phyloP scores from a whole-genome alignment of 805 yeast species.

The Zygoascus flipseniorum region DNA sequence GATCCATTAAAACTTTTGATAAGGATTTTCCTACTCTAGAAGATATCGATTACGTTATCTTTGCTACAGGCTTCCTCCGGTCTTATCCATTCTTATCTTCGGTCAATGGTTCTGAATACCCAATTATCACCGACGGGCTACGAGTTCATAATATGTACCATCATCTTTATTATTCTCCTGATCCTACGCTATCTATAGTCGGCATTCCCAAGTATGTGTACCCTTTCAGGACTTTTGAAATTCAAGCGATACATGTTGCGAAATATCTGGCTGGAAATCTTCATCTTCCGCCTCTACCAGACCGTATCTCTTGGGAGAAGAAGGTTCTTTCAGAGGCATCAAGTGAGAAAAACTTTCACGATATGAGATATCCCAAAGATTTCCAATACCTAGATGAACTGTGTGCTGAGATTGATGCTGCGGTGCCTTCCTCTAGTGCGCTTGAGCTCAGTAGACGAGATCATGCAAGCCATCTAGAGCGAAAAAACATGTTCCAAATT shows the following conservation, averaged over 20 bases:
- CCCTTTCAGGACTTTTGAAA: constrained; percentile 8
- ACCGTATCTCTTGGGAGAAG: constrained; percentile 7
- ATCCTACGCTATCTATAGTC: constrained; percentile 56
- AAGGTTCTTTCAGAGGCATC: background rate
- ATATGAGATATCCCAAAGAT: background rate
- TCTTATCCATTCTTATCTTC: constrained; percentile 52
- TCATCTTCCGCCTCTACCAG: constrained; percentile 5
- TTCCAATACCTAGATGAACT: constrained; percentile 1
- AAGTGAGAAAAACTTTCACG: constrained; percentile 1
- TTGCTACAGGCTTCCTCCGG: constrained; percentile 70
- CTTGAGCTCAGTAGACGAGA: background rate
- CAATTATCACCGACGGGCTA: constrained; percentile 38
- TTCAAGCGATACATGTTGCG: constrained; percentile 12
- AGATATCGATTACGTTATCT: constrained; percentile 50
- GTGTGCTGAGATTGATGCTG: background rate
- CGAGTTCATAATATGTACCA: constrained; percentile 47
- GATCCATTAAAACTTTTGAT: constrained; percentile 9
- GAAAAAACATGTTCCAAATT: background rate
- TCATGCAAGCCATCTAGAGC: background rate
- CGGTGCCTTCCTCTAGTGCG: background rate
- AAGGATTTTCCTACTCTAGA: constrained; percentile 26
- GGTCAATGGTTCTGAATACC: constrained; percentile 19
- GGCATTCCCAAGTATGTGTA: constrained; percentile 38
- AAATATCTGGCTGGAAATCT: constrained; percentile 4
- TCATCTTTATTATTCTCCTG: constrained; percentile 48